A percentile compares a stretch with the other conserved stretches of the same genome.
Evolutionary conservation across 345 rosid genomes (phyloP).

Genomic region (Arabidopsis thaliana): TAIR10.1 NC_003076.8:17902001-17902500

Average conservation of each 20-base stretch:
- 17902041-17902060: constrained; percentile 45
- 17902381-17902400: constrained; percentile 54
- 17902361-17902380: constrained; percentile 24
- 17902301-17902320: constrained; percentile 42
- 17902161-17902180: constrained; percentile 46
- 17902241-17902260: constrained; percentile 40
- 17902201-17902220: constrained; percentile 41
- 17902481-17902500: constrained; percentile 49
- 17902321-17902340: constrained; percentile 28
- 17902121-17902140: constrained; percentile 54
- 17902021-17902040: constrained; percentile 53
- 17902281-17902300: constrained; percentile 54
- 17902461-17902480: constrained; percentile 40
- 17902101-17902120: constrained; percentile 49
- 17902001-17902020: constrained; percentile 66
- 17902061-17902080: constrained; percentile 27
- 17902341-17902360: constrained; percentile 25
- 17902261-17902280: constrained; percentile 43
- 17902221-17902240: constrained; percentile 21
- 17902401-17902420: constrained; percentile 49
- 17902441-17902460: constrained; percentile 24
- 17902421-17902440: constrained; percentile 50
- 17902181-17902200: constrained; percentile 68
- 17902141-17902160: constrained; percentile 58
- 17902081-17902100: constrained; percentile 34